Conservation (phyloP, 1,284 basidiomycete genomes). For the Apiotrichum montevideense region DNA sequence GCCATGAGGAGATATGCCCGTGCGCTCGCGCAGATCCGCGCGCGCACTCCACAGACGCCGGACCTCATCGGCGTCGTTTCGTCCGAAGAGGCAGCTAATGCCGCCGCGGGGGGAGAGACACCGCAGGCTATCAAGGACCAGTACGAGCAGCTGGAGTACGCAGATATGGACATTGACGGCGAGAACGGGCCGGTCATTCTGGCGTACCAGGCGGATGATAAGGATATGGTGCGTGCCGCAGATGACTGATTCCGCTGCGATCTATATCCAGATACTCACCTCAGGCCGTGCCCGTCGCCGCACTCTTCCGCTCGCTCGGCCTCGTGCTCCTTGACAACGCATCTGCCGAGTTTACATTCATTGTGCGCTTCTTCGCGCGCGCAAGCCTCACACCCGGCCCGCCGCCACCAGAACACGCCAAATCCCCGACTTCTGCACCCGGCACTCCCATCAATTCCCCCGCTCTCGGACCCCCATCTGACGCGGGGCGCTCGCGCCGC, state of each 20-base stretch:
- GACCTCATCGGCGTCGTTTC: conserved; percentile 38
- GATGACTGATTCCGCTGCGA: not conserved
- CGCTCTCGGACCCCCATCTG: conserved; percentile 25
- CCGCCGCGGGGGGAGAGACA: conserved; percentile 21
- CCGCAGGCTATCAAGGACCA: conserved; percentile 48
- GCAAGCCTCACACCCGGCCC: not conserved
- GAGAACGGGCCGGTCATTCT: conserved; percentile 61
- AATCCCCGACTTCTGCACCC: not conserved
- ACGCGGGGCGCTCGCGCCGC: conserved; percentile 21
- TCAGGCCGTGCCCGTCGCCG: conserved; percentile 77
- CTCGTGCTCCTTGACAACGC: conserved; percentile 90
- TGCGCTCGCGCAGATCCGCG: conserved; percentile 70
- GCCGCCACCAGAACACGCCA: not conserved
- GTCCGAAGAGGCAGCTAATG: conserved; percentile 26
- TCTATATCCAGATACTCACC: not conserved
- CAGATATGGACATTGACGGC: conserved; percentile 61
- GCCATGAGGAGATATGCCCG: conserved; percentile 86
- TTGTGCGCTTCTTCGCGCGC: conserved; percentile 67
- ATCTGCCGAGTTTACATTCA: conserved; percentile 80
- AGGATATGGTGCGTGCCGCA: conserved; percentile 59
- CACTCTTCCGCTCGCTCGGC: conserved; percentile 71
- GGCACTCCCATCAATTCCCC: conserved; percentile 30
- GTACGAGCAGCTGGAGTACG: conserved; percentile 57
- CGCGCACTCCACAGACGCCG: conserved; percentile 45
- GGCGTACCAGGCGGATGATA: conserved; percentile 80